Evolutionary conservation across 768 basidiomycete species (phyloP), one percentile per base, ranked within the genome.

Genomic region (Paxillus involutus): DNA sequence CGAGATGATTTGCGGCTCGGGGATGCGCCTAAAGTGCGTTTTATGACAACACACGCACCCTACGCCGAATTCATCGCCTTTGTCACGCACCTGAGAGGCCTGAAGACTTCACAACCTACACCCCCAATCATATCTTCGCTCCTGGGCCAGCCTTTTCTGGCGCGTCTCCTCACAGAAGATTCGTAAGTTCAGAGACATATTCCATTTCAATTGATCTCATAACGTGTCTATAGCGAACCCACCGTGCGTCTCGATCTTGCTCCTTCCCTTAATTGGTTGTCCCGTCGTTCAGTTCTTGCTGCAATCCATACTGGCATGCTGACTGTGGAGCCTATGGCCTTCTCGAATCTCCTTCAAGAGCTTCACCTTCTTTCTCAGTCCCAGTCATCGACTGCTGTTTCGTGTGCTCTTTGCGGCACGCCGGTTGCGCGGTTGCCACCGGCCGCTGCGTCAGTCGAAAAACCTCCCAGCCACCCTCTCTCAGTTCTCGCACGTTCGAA

Each of bases 201-300:
- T 50, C n/a, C 48, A 30, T 42, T 35, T n/a, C 33, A 16, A n/a
- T 24, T 53, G 45, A 44, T 56, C 50, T 66, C 52, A 59, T 35
- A 14, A 21, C 44, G 40, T 42, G n/a, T 2, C 37, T 49, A 26
- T 54, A 68, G 94, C 21, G 96, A 99, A 62, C 92, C 96, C 0
- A 92, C 94, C 0, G 76, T 97, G 30, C 86, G 97, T 9, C 80
- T 99, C 16, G 97, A 98, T 65, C 75, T 91, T n/a, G 94, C 97
- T 0, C 92, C 95, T 0, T 91, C 94, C 12, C 75, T 99, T 33
- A 94, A 91, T 63, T 98, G 92, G 91, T 78, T 98, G n/a, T 88
- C 89, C 14, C 82, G 94, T 26, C 85, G 94, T 29, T 85, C 86
- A 4, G 88, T 98, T 21, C 78, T 86, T 4, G 73, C 84, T 24